Percentiles rank a stretch among this genome's conserved stretches.
Evolutionary conservation across 225 moss, liverwort and hornwort genomes (phyloP).

Genomic region (Anthoceros angustus): DNA sequence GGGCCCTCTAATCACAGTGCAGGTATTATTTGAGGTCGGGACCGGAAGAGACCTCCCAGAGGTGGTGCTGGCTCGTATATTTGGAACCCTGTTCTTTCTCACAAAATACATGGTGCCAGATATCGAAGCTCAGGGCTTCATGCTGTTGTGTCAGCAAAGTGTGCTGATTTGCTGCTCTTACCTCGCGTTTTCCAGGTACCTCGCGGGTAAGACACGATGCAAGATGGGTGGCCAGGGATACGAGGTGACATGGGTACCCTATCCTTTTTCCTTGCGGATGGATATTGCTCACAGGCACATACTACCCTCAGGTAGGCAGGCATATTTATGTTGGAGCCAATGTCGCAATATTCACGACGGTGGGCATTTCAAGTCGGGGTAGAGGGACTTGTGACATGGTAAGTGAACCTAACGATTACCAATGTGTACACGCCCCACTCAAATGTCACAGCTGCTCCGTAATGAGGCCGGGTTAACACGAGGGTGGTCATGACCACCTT

Average conservation of each 20-base stretch:
- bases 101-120: background rate
- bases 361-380: too few species aligned
- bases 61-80: background rate
- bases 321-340: too few species aligned
- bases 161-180: background rate
- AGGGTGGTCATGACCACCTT: too few species aligned
- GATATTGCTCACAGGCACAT: too few species aligned
- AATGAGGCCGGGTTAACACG: too few species aligned
- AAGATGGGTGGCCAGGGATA: background rate
- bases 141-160: background rate
- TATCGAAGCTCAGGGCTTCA: background rate
- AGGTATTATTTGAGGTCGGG: background rate
- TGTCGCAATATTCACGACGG: too few species aligned
- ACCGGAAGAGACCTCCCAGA: background rate
- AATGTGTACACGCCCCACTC: too few species aligned
- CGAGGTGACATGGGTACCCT: background rate
- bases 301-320: too few species aligned
- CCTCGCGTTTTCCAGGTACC: background rate
- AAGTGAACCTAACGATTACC: too few species aligned
- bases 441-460: too few species aligned
- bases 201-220: background rate
- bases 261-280: too few species aligned
- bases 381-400: too few species aligned
- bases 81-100: background rate
- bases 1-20: background rate